phyloP scores from a whole-genome alignment of 108 stramenopile genomes.

The Halocafeteria seosinensis region DNA sequence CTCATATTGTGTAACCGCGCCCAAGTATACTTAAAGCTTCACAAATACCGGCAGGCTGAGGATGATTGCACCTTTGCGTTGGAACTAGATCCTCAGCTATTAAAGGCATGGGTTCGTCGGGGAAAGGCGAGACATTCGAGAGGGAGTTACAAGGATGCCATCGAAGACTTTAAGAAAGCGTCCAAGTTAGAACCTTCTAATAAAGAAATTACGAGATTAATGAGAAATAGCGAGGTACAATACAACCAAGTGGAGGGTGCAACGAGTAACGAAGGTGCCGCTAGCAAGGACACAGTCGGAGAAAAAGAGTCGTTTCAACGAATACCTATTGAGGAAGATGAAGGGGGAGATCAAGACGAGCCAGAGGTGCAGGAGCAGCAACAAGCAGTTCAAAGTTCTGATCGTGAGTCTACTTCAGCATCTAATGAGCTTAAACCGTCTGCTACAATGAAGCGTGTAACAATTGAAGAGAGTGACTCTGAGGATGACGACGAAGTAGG shows the following conservation, averaged over 20 bases:
- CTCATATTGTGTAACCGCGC: constrained; percentile 34
- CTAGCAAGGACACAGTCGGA: no score
- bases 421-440: no score
- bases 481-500: not conserved
- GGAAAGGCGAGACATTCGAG: constrained; percentile 26
- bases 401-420: not conserved
- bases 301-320: no score
- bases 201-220: not conserved
- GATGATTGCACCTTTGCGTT: constrained; percentile 30
- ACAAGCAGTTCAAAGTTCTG: no score
- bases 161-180: constrained; percentile 21
- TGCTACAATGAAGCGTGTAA: not conserved
- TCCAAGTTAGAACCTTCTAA: not conserved
- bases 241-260: constrained; percentile 5
- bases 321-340: no score
- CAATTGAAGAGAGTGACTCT: not conserved
- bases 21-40: constrained; percentile 15
- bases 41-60: constrained; percentile 19
- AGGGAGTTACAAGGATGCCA: constrained; percentile 21
- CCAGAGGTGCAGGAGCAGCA: constrained; percentile 2
- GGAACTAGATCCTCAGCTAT: constrained; percentile 22
- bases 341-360: not conserved
- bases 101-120: constrained; percentile 26
- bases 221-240: not conserved
- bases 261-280: no score